Evolutionary conservation across 1,284 basidiomycete species (phyloP).

Genomic region (Tetrapyrgos nigripes): DNA sequence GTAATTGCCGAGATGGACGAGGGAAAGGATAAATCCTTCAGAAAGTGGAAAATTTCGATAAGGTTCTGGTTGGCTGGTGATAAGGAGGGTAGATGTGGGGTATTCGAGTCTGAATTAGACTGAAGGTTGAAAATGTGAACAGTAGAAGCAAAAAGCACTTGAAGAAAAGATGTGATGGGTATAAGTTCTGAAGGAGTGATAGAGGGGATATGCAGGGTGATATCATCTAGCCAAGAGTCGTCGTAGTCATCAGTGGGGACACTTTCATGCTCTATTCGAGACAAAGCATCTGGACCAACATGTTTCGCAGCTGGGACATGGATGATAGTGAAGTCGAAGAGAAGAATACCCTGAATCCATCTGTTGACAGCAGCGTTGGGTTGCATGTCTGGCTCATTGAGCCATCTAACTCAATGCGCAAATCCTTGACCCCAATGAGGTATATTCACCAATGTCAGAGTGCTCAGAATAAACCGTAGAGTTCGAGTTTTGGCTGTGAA

Average conservation of each 20-base stretch:
- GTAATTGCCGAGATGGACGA: no score
- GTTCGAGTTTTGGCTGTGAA: slow-evolving; percentile 36
- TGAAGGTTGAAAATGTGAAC: no score
- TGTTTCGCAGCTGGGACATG: slow-evolving; percentile 3
- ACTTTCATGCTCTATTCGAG: neutral
- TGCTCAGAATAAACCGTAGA: slow-evolving; percentile 6
- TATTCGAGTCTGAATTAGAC: no score
- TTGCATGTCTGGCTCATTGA: slow-evolving; percentile 4
- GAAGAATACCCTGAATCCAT: slow-evolving; percentile 4
- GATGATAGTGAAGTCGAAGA: slow-evolving; percentile 3
- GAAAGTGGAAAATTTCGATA: no score
- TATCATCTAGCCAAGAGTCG: neutral
- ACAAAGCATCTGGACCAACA: slow-evolving; percentile 8
- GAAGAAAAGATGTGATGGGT: neutral
- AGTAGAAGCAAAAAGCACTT: no score
- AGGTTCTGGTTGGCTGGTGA: no score
- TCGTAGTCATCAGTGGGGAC: neutral
- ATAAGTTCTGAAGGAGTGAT: neutral
- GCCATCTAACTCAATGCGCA: no score
- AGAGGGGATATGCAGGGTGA: neutral
- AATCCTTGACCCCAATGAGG: no score
- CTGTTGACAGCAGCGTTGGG: slow-evolving; percentile 2
- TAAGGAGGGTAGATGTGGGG: no score
- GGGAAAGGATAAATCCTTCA: no score
- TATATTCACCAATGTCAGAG: neutral